Percentiles rank a stretch among this genome's conserved stretches.
These are phyloP conservation scores for Viola pubescens DNA, from an alignment of 441 rosid species.

Conservation along the genomic window DNA sequence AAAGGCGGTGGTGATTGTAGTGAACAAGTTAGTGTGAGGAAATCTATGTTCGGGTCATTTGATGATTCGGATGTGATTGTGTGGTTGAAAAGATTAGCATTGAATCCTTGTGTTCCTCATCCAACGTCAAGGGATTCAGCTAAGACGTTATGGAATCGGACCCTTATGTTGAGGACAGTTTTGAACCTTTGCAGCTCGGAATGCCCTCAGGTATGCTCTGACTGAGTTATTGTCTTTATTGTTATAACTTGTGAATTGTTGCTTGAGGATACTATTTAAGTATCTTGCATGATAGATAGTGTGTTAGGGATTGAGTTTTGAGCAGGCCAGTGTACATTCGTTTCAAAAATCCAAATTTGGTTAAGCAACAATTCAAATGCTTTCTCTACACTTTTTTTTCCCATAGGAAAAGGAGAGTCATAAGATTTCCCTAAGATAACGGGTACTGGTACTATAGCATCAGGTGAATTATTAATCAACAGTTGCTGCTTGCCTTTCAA, in stretches of 20 bases:
- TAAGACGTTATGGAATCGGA: slow-evolving; percentile 5
- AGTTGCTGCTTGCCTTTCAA: too few relatives aligned
- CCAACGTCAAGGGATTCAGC: slow-evolving; percentile 1
- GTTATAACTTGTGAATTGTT: neutral
- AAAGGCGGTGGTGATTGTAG: neutral
- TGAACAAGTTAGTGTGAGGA: neutral
- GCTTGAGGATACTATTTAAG: neutral
- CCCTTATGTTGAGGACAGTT: slow-evolving; percentile 15
- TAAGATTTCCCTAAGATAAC: too few relatives aligned
- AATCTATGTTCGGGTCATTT: neutral
- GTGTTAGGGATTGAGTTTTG: neutral
- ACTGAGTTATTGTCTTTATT: neutral
- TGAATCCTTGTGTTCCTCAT: slow-evolving; percentile 12
- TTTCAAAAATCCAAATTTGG: neutral
- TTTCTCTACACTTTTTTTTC: too few relatives aligned
- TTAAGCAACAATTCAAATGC: neutral
- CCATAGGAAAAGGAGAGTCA: too few relatives aligned
- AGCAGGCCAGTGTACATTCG: neutral
- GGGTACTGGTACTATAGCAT: too few relatives aligned
- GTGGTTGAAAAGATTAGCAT: slow-evolving; percentile 22
- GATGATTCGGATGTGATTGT: slow-evolving; percentile 8
- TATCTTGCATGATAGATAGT: neutral
- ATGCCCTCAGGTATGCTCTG: slow-evolving; percentile 11
- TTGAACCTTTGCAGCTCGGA: neutral
- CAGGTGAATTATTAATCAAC: too few relatives aligned